Conservation (phyloP, 106 monocot species). For the Platanthera guangdongensis region DNA sequence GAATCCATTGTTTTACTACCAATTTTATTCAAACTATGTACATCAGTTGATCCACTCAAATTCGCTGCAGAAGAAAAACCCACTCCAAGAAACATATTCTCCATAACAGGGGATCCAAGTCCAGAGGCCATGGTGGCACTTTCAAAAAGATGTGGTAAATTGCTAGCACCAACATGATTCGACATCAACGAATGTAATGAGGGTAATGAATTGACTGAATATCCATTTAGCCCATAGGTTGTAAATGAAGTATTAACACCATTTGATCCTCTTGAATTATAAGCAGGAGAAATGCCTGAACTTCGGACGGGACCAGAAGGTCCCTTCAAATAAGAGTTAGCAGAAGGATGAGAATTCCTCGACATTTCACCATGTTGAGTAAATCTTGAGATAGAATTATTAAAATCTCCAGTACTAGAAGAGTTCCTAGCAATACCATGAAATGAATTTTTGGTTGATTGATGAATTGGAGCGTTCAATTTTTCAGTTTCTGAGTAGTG, state of each 20-base stretch:
- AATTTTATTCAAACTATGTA: slow-evolving; percentile 41
- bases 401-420: not conserved
- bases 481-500: slow-evolving; percentile 23
- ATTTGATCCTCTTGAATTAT: slow-evolving; percentile 29
- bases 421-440: slow-evolving; percentile 20
- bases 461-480: slow-evolving; percentile 17
- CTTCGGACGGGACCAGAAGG: slow-evolving; percentile 17
- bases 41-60: slow-evolving; percentile 12
- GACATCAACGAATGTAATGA: slow-evolving; percentile 11
- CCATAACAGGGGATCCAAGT: slow-evolving; percentile 21
- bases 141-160: slow-evolving; percentile 37
- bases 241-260: slow-evolving; percentile 25
- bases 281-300: slow-evolving; percentile 35
- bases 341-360: slow-evolving; percentile 15
- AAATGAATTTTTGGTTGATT: slow-evolving; percentile 11
- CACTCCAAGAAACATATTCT: slow-evolving; percentile 22
- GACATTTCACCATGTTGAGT: slow-evolving; percentile 22
- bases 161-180: slow-evolving; percentile 21
- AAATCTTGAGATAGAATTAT: slow-evolving; percentile 14
- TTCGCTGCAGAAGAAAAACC: slow-evolving; percentile 16
- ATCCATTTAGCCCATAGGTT: slow-evolving; percentile 32
- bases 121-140: slow-evolving; percentile 27
- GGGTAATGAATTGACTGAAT: slow-evolving; percentile 21
- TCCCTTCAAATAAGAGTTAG: slow-evolving; percentile 29
- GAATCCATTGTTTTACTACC: slow-evolving; percentile 29